These are phyloP conservation scores for Cercospora berteroae DNA, from an alignment of 2,329 filamentous ascomycete genomes.

Conservation along the genomic window DNA sequence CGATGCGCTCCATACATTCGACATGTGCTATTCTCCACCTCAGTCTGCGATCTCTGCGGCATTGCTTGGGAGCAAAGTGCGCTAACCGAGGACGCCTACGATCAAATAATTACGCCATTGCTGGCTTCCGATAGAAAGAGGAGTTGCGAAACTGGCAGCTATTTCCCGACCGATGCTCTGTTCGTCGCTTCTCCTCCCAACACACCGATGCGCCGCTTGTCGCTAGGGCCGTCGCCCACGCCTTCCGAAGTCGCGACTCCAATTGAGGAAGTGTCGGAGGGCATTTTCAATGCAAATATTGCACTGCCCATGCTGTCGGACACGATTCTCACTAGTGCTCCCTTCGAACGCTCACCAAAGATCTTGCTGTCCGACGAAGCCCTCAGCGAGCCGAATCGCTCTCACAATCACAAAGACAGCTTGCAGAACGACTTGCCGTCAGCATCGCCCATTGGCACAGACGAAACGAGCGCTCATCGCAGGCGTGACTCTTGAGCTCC, in stretches of 20 bases:
- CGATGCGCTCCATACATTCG: constrained; percentile 13
- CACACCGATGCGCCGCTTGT: neutral
- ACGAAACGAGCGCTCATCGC: neutral
- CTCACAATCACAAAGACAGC: neutral
- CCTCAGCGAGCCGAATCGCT: neutral
- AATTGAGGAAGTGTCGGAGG: constrained; percentile 4
- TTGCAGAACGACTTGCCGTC: neutral
- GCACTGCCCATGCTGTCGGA: constrained; percentile 9
- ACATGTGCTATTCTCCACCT: constrained; percentile 11
- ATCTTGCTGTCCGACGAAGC: neutral
- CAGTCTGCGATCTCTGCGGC: constrained; percentile 20
- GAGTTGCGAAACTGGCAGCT: neutral
- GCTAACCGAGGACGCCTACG: constrained; percentile 15
- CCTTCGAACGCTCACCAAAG: neutral
- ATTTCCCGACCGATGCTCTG: constrained; percentile 5
- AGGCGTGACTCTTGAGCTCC: neutral
- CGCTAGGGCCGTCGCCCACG: neutral
- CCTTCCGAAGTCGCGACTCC: neutral
- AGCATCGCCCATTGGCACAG: neutral
- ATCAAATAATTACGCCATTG: constrained; percentile 11
- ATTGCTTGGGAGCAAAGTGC: constrained; percentile 14
- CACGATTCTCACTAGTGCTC: neutral
- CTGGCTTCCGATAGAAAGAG: neutral
- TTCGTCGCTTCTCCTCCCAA: constrained; percentile 4
- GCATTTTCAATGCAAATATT: constrained; percentile 8